Base-by-base conservation (phyloP, 306 rosid species). In the Cicer chorassanicum region DNA sequence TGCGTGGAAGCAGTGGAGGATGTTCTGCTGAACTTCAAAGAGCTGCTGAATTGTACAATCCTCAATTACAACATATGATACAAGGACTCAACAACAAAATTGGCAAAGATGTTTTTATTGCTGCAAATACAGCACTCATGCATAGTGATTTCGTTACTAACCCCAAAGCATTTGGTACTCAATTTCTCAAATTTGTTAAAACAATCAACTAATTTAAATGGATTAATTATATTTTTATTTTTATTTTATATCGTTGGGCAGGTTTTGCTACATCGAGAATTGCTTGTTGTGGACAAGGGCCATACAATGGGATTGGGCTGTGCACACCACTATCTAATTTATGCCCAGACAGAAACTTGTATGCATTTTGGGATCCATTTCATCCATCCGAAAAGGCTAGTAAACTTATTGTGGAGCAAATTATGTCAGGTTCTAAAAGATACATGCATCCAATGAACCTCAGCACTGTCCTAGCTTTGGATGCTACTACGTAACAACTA, bases 251-350 rank as follows among this genome's bases (percentile, higher is more conserved):
- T 24, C 4, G 34, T 76, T 55, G 44, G 12, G 75, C 80, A 89
- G 95, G 97, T 18, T 89, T 92, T 87, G 75, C 51, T 5, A 84
- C 88, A 49, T 79, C 93, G 19, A 78, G 71, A 79, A 14, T 84
- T 14, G 96, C 97, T 34, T 92, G 97, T 50, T 92, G 97, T 74
- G 97, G 96, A 11, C 97, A 92, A 83, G 93, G 97, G 41, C 88
- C 97, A 0, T 87, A 88, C 76, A 92, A 92, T 68, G 97, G 97
- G 13, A 21, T 89, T 19, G 96, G 97, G 8, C 59, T 88, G 1
- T 88, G 97, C 85, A 88, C 97, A 3, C 14, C 45, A 34, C 51
- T 80, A 24, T 92, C 97, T 8, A 85, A 87, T 81, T 44, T 92
- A 74, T 89, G 93, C 81, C 86, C 88, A 11, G 65, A 92, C 44